Evolutionary conservation across 257 asterid genomes (phyloP).

Genomic region (Echites panduratus): DNA sequence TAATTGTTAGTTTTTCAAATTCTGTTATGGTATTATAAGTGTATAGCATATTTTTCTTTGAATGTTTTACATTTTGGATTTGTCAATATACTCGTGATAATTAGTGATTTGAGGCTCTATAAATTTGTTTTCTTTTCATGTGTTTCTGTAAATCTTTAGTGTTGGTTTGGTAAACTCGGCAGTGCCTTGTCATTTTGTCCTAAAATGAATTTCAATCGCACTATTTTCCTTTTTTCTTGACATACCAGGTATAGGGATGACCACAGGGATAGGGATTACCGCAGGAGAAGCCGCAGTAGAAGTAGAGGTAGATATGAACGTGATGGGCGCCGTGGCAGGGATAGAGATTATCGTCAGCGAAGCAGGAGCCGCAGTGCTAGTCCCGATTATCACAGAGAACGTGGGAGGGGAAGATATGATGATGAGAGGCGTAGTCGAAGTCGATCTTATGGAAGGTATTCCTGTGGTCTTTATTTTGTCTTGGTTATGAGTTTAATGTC

Average conservation of each 20-base stretch:
- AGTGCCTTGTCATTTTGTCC: background rate
- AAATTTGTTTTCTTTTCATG: background rate
- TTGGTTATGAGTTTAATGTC: background rate
- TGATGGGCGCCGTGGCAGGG: conserved; percentile 59
- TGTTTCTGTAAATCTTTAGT: background rate
- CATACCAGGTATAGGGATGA: conserved; percentile 41
- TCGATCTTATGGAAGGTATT: conserved; percentile 70
- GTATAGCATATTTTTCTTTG: background rate
- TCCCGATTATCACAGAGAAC: conserved; percentile 51
- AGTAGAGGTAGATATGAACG: conserved; percentile 67
- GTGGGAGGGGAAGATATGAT: conserved; percentile 69
- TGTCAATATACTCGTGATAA: background rate
- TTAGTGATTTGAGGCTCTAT: background rate
- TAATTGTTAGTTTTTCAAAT: background rate
- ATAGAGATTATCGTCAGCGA: conserved; percentile 46
- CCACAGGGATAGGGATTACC: conserved; percentile 51
- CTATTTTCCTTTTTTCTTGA: background rate
- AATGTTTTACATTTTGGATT: background rate
- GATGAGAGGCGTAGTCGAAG: conserved; percentile 69
- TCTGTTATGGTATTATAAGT: too few species aligned
- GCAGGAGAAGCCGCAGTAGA: conserved; percentile 75
- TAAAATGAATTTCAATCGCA: background rate
- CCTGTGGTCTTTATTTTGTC: background rate
- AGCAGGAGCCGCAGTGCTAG: conserved; percentile 10
- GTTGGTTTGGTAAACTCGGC: background rate